A percentile compares a stretch with the other conserved stretches of the same genome.
Evolutionary conservation across 441 rosid genomes (phyloP).

Genomic region (Corymbia calophylla): DNA sequence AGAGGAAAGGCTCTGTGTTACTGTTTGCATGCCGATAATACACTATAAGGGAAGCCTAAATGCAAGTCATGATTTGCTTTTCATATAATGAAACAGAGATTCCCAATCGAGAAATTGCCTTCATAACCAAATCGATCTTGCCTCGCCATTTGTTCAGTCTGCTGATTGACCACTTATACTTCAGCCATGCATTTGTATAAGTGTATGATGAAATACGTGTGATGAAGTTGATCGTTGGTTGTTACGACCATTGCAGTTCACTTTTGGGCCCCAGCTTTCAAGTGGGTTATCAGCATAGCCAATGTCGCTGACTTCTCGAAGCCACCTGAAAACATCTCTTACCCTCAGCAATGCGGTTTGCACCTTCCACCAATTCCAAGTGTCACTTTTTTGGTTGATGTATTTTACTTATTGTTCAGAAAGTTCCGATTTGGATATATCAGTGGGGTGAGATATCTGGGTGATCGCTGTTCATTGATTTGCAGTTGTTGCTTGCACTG

Average conservation of each 20-base stretch:
- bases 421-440: not conserved
- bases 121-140: not conserved
- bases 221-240: not conserved
- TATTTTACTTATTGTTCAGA: not conserved
- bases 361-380: not conserved
- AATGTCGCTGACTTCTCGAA: slow-evolving; percentile 85
- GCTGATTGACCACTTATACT: not conserved
- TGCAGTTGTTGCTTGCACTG: slow-evolving; percentile 86
- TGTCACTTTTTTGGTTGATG: not conserved
- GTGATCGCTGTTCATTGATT: slow-evolving; percentile 2
- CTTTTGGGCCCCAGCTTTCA: slow-evolving; percentile 95
- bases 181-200: not conserved
- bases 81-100: not conserved
- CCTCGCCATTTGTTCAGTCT: not conserved
- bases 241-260: slow-evolving; percentile 44
- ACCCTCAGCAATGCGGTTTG: slow-evolving; percentile 86
- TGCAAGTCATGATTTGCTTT: not conserved
- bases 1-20: not conserved
- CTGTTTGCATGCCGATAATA: not conserved
- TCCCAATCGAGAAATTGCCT: not conserved
- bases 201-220: not conserved
- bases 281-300: slow-evolving; percentile 95
- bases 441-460: not conserved
- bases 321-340: slow-evolving; percentile 81
- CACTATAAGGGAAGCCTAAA: not conserved